Evolutionary conservation across 140 eudicot genomes (phyloP).

Genomic region (Senecio squalidus): DNA sequence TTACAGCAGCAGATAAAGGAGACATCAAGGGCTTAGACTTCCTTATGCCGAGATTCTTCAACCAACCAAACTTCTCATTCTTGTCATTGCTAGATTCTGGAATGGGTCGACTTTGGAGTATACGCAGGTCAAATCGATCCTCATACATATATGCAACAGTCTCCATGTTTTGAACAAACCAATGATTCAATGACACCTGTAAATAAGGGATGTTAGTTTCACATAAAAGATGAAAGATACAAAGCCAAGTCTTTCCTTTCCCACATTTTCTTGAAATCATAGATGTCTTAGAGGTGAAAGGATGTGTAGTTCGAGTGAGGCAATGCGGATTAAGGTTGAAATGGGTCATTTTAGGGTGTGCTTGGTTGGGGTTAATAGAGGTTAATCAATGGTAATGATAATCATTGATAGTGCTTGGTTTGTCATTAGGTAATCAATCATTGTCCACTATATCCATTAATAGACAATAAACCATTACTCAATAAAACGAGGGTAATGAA

Average conservation of each 20-base stretch:
- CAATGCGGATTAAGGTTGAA: too few relatives aligned
- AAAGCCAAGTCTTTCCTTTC: background rate
- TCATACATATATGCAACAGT: slow-evolving; percentile 88
- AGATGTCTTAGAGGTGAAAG: slow-evolving; percentile 8
- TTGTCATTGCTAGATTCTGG: slow-evolving; percentile 35
- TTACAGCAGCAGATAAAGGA: slow-evolving; percentile 20
- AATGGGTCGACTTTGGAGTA: slow-evolving; percentile 45
- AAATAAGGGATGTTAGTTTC: background rate
- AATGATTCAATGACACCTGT: slow-evolving; percentile 78
- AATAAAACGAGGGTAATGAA: too few relatives aligned
- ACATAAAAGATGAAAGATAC: background rate
- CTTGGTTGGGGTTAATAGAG: too few relatives aligned
- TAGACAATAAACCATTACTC: too few relatives aligned
- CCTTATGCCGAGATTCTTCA: slow-evolving; percentile 46
- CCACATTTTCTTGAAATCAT: slow-evolving; percentile 11
- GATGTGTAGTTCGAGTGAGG: too few relatives aligned
- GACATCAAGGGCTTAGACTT: slow-evolving; percentile 40
- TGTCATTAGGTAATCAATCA: too few relatives aligned
- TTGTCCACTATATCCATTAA: too few relatives aligned
- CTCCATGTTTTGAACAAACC: slow-evolving; percentile 88
- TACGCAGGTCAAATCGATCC: slow-evolving; percentile 76
- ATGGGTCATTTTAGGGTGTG: too few relatives aligned
- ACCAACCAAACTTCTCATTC: slow-evolving; percentile 56
- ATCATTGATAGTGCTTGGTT: too few relatives aligned
- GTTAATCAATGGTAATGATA: too few relatives aligned